These are phyloP conservation scores for Penicillium palitans DNA, from an alignment of 2,329 filamentous ascomycete genomes.

Conservation along the genomic window DNA sequence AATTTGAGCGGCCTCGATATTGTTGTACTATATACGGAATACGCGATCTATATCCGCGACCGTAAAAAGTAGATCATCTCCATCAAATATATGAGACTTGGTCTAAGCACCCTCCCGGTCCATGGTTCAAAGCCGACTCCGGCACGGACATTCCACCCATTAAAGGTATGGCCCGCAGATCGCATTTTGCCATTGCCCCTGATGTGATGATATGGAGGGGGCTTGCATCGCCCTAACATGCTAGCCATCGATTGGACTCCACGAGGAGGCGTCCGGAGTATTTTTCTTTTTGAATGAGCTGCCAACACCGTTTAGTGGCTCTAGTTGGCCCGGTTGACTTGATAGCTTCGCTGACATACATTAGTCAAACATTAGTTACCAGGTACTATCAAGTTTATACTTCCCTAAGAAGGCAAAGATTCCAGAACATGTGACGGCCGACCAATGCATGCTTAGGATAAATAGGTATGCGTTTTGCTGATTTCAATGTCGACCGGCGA, in stretches of 20 bases:
- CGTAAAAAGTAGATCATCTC: slow-evolving; percentile 1
- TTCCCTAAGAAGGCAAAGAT: neutral
- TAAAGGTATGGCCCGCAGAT: slow-evolving; percentile 18
- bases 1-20: neutral
- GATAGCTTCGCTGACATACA: slow-evolving; percentile 4
- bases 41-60: neutral
- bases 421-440: slow-evolving; percentile 20
- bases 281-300: slow-evolving; percentile 5
- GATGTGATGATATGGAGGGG: slow-evolving; percentile 25
- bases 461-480: slow-evolving; percentile 11
- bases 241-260: slow-evolving; percentile 14
- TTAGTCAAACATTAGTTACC: slow-evolving; percentile 2
- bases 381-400: neutral
- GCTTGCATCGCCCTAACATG: slow-evolving; percentile 20
- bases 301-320: neutral
- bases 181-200: slow-evolving; percentile 8
- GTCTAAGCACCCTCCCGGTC: slow-evolving; percentile 13
- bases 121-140: slow-evolving; percentile 12
- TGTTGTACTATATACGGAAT: neutral
- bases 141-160: slow-evolving; percentile 17
- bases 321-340: neutral
- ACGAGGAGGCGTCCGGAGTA: slow-evolving; percentile 10
- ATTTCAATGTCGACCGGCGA: slow-evolving; percentile 23
- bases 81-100: slow-evolving; percentile 8
- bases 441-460: slow-evolving; percentile 8